Evolutionary conservation across 2,329 filamentous ascomycete species (phyloP), one percentile per base, ranked within the genome.

Genomic region (Aureobasidium sp.): DNA sequence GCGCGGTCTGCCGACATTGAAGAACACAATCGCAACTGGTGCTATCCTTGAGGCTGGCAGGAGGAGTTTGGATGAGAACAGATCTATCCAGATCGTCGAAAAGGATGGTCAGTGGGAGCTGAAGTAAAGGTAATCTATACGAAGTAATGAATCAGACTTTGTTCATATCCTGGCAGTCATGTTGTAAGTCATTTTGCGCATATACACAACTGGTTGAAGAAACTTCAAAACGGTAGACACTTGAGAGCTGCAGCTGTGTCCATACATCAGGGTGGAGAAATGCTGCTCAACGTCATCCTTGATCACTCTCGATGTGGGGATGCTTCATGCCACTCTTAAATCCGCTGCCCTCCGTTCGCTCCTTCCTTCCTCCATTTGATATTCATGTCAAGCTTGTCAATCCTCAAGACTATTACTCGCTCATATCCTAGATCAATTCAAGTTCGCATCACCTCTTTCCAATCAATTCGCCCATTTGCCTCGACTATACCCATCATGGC

Each of bases 31-130:
- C 62, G 88, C 88, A 12, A 96, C 90, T 0, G 94, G 89, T 7
- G 90, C 90, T 0, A 95, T 96, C 58, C 74, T 96, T 54, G 86
- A 96, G 70, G 90, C 90, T 1, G 90, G 91, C 0, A 76, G 90
- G 59, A 78, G 83, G 64, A 91, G 87, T 66, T 78, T 96, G 62
- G 90, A 96, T 67, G 88, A 95, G 76, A 79, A 79, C 54, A 76
- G 90, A 53, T 79, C 88, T 56, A 79, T 96, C 24, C 81, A 82
- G 66, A 94, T 96, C 62, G 74, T 80, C 60, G 73, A 83, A 58
- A 74, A 80, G 62, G 77, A 80, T 54, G 85, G 79, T 0, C 68
- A 72, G 24, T 94, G 88, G 88, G 81, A 76, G 62, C 68, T 94
- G 66, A 76, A 77, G 67, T 81, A 68, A 60, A 41, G 1, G 16